phyloP scores from a whole-genome alignment of 1,284 basidiomycete genomes.

The Paramarasmius palmivorus region DNA sequence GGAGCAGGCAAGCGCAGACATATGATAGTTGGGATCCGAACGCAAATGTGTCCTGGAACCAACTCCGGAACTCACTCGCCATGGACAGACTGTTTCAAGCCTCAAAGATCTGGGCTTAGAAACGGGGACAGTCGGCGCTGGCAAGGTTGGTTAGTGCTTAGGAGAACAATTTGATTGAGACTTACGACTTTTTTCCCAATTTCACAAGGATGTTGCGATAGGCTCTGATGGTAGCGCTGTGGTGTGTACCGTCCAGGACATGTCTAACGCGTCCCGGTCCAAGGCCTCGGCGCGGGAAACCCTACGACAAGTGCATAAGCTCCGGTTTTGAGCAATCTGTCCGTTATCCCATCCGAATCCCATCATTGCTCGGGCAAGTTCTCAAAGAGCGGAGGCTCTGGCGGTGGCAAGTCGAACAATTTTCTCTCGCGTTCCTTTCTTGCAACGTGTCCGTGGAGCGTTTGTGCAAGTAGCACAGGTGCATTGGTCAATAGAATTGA shows the following conservation, averaged over 20 bases:
- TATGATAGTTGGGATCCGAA: conserved; percentile 28
- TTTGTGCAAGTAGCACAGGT: conserved; percentile 87
- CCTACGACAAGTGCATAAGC: too few species aligned
- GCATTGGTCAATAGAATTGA: conserved; percentile 87
- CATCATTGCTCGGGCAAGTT: not conserved
- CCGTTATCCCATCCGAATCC: too few species aligned
- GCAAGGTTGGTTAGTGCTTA: conserved; percentile 57
- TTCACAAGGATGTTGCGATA: conserved; percentile 78
- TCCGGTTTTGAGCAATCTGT: too few species aligned
- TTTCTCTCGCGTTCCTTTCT: conserved; percentile 80
- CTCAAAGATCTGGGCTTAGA: conserved; percentile 88
- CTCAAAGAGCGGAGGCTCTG: conserved; percentile 36
- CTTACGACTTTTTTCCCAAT: not conserved
- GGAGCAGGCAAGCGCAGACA: conserved; percentile 17
- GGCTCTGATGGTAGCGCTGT: conserved; percentile 89
- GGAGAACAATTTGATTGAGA: too few species aligned
- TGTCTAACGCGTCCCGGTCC: too few species aligned
- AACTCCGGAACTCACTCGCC: conserved; percentile 21
- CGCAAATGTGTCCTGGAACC: conserved; percentile 22
- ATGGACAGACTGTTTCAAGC: conserved; percentile 57
- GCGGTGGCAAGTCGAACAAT: conserved; percentile 66
- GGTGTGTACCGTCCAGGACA: conserved; percentile 92
- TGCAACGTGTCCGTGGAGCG: conserved; percentile 86
- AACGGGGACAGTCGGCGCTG: conserved; percentile 83
- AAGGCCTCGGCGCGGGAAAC: too few species aligned